Percentiles rank a stretch among this genome's conserved stretches.
Evolutionary conservation across 441 rosid genomes (phyloP).

Genomic region (Gossypium davidsonii): DNA sequence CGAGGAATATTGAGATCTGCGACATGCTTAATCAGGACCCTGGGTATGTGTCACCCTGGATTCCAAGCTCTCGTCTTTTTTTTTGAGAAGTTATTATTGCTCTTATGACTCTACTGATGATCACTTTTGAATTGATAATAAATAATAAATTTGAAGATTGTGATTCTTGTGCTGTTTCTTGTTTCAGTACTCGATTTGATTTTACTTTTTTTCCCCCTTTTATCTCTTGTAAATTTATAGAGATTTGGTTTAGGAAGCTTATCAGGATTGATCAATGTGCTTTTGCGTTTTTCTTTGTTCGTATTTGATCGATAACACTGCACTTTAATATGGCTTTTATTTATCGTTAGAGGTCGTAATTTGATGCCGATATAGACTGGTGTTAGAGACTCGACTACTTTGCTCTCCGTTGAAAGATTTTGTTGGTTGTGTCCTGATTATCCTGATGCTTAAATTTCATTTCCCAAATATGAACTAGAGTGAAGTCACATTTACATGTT

Average conservation of each 20-base stretch:
- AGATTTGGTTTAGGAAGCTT: not conserved
- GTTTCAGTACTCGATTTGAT: not conserved
- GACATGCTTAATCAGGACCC: conserved; percentile 94
- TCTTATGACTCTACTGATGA: not conserved
- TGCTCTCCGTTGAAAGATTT: not conserved
- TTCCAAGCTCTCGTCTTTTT: not conserved
- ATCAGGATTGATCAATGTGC: not conserved
- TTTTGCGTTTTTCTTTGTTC: not conserved
- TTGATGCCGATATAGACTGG: not conserved
- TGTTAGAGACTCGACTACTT: not conserved
- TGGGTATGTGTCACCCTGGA: conserved; percentile 40
- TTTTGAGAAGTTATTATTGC: not conserved
- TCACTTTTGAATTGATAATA: not conserved
- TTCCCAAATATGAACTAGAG: not conserved
- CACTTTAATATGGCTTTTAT: not conserved
- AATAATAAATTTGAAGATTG: not conserved
- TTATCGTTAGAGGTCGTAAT: not conserved
- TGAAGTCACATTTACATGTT: not conserved
- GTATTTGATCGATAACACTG: not conserved
- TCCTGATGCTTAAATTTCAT: not conserved
- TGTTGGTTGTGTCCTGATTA: not conserved
- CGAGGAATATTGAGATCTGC: conserved; percentile 99
- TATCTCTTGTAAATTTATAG: not conserved
- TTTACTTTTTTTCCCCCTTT: not conserved
- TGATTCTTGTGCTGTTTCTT: not conserved